These are phyloP conservation scores for Diaporthe eres DNA, from an alignment of 2,329 filamentous ascomycete genomes.

Conservation along the genomic window DNA sequence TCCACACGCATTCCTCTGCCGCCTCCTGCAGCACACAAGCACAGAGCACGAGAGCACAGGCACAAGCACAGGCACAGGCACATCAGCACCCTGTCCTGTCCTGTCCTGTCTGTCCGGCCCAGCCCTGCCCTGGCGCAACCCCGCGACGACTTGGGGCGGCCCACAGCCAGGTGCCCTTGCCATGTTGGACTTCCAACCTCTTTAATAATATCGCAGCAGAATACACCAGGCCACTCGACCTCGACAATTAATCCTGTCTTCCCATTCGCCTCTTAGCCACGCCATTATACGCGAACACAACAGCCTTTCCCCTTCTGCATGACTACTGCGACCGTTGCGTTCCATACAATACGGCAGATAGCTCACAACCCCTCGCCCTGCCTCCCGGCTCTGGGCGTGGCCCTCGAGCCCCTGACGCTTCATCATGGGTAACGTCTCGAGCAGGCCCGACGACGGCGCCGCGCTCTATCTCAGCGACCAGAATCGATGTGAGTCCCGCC, in stretches of 20 bases:
- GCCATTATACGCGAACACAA: background rate
- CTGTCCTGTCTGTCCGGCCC: background rate
- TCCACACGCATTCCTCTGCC: slow-evolving; percentile 22
- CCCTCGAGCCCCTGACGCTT: slow-evolving; percentile 47
- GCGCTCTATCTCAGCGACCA: slow-evolving; percentile 91
- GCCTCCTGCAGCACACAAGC: slow-evolving; percentile 12
- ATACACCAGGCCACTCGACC: slow-evolving; percentile 6
- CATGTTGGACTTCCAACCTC: slow-evolving; percentile 34
- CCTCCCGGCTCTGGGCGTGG: slow-evolving; percentile 45
- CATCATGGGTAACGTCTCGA: slow-evolving; percentile 93
- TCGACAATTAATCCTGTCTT: slow-evolving; percentile 4
- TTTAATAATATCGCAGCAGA: slow-evolving; percentile 29
- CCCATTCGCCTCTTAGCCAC: slow-evolving; percentile 19
- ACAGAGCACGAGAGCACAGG: background rate
- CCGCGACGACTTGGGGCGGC: slow-evolving; percentile 4
- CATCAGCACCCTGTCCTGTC: slow-evolving; percentile 6
- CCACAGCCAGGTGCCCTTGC: slow-evolving; percentile 30
- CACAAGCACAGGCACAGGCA: background rate
- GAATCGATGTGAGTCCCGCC: slow-evolving; percentile 79
- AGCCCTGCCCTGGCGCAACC: slow-evolving; percentile 27
- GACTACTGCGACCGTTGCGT: slow-evolving; percentile 39
- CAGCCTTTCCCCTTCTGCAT: slow-evolving; percentile 28
- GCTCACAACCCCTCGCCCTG: slow-evolving; percentile 35
- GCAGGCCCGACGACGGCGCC: slow-evolving; percentile 86
- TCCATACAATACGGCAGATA: slow-evolving; percentile 43